A percentile compares a stretch with the other conserved stretches of the same genome.
Evolutionary conservation across 1,139 yeast genomes (phyloP).

Genomic region (Kodamaea arcana): DNA sequence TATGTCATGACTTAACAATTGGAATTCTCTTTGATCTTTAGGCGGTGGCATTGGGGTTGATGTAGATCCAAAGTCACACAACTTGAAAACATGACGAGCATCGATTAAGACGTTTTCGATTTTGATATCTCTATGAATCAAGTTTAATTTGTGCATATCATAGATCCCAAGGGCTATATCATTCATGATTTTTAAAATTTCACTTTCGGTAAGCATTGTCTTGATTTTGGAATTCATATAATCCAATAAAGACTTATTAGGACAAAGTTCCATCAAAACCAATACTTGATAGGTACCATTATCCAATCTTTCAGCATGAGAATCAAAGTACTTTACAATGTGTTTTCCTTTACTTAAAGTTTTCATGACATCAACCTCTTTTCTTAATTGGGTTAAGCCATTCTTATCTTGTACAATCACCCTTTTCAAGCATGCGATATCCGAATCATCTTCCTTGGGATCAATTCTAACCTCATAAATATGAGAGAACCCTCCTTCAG

Average conservation of each 20-base stretch:
- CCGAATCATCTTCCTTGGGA: conserved; percentile 31
- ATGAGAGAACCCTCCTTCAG: conserved; percentile 51
- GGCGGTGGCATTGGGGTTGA: conserved; percentile 62
- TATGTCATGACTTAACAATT: conserved; percentile 59
- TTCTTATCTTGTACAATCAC: conserved; percentile 70
- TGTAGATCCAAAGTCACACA: conserved; percentile 79
- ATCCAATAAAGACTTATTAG: conserved; percentile 66
- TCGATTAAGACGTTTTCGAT: conserved; percentile 74
- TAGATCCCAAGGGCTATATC: conserved; percentile 66
- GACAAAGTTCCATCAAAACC: conserved; percentile 74
- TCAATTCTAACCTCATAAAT: conserved; percentile 57
- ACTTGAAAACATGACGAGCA: conserved; percentile 50
- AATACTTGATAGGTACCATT: conserved; percentile 65
- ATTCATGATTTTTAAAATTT: conserved; percentile 61
- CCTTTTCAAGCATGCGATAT: conserved; percentile 64
- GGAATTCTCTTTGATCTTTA: conserved; percentile 56
- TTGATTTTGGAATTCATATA: conserved; percentile 69
- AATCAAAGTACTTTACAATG: conserved; percentile 68
- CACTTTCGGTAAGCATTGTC: conserved; percentile 57
- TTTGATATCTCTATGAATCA: conserved; percentile 74
- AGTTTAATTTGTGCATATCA: conserved; percentile 62
- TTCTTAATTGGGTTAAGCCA: conserved; percentile 60
- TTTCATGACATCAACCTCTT: conserved; percentile 82
- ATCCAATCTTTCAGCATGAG: conserved; percentile 66
- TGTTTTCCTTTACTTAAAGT: conserved; percentile 50